Evolutionary conservation across 1,139 yeast species (phyloP).

Genomic region (Insectozyma bohioensis): DNA sequence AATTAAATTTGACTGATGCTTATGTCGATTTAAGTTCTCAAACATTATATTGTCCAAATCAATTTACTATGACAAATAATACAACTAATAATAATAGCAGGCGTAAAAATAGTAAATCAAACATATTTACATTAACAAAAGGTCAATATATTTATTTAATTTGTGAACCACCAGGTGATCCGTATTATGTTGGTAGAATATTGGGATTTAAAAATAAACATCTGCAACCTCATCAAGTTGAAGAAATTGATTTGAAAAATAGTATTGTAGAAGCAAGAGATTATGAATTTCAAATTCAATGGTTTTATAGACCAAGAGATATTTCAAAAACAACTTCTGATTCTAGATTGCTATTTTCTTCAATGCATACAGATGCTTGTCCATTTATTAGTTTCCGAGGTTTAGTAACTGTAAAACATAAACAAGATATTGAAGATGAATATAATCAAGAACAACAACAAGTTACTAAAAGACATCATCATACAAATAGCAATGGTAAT

Average conservation of each 20-base stretch:
- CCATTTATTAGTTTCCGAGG: constrained; percentile 81
- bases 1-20: constrained; percentile 35
- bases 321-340: constrained; percentile 67
- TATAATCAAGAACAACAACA: constrained; percentile 8
- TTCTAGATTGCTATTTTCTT: constrained; percentile 75
- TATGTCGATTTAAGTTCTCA: constrained; percentile 32
- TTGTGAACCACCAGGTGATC: constrained; percentile 94
- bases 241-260: constrained; percentile 1
- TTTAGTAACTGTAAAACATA: constrained; percentile 65
- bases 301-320: constrained; percentile 92
- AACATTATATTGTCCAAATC: constrained; percentile 37
- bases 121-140: constrained; percentile 32
- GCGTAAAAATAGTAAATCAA: constrained; percentile 7
- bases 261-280: constrained; percentile 40
- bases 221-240: not conserved
- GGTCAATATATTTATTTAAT: constrained; percentile 81
- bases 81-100: constrained; percentile 11
- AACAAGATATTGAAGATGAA: constrained; percentile 58
- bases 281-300: constrained; percentile 71
- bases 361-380: constrained; percentile 85
- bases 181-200: constrained; percentile 84
- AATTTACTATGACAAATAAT: constrained; percentile 12
- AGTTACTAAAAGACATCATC: constrained; percentile 3
- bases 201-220: constrained; percentile 65
- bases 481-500: constrained; percentile 2